A percentile compares a stretch with the other conserved stretches of the same genome.
These are phyloP conservation scores for Pythium chondricola DNA, from an alignment of 352 stramenopile species.

Conservation along the genomic window DNA sequence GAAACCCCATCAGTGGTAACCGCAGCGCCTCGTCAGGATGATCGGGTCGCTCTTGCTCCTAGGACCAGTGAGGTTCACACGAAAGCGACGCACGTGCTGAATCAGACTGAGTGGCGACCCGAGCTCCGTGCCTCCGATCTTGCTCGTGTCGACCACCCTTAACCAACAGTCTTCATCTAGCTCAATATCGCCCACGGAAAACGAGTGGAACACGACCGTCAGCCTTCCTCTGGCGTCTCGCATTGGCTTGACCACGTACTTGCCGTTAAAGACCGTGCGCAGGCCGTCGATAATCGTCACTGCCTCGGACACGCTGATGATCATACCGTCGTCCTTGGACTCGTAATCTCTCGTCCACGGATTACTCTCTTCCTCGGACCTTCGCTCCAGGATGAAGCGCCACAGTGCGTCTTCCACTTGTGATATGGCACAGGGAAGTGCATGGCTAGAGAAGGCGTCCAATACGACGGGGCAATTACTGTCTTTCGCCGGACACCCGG, in stretches of 20 bases:
- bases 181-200: constrained; percentile 1
- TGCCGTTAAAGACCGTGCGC: constrained; percentile 4
- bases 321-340: neutral
- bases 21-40: neutral
- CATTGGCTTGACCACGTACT: constrained; percentile 7
- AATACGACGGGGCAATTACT: neutral
- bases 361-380: neutral
- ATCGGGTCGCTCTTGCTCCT: neutral
- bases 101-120: constrained; percentile 4
- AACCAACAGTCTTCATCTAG: constrained; percentile 14
- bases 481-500: constrained; percentile 2
- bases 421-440: constrained; percentile 1
- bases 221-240: neutral
- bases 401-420: constrained; percentile 7
- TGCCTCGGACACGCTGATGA: constrained; percentile 3
- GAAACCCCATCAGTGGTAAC: constrained; percentile 7
- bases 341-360: constrained; percentile 2
- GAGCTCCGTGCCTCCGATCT: neutral
- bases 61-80: constrained; percentile 3
- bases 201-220: constrained; percentile 2
- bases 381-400: constrained; percentile 5
- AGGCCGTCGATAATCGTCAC: constrained; percentile 4
- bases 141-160: neutral
- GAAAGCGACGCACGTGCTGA: constrained; percentile 8
- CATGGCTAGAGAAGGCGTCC: constrained; percentile 2